Conservation (phyloP, 2,329 filamentous ascomycete species). For the Stagonosporopsis vannaccii region DNA sequence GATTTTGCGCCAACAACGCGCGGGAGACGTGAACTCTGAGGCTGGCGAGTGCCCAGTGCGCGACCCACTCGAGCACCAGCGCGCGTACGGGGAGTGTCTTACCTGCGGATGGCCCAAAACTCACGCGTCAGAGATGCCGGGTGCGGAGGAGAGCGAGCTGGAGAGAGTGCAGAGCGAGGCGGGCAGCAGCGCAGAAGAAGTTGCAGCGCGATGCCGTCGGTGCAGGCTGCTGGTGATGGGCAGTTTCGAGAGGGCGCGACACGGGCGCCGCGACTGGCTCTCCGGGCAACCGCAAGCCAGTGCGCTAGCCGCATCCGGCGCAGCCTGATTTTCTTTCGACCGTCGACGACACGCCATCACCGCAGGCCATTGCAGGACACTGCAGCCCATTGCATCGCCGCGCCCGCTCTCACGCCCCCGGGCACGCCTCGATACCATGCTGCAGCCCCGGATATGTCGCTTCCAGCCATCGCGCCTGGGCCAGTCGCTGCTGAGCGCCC, state of each 20-base stretch:
- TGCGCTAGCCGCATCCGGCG: constrained; percentile 35
- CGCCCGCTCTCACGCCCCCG: constrained; percentile 23
- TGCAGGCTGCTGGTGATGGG: constrained; percentile 9
- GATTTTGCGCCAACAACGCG: constrained; percentile 33
- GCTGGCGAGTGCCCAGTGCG: constrained; percentile 38
- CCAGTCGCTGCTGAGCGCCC: constrained; percentile 55
- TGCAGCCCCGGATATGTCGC: constrained; percentile 70
- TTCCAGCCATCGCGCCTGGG: constrained; percentile 59
- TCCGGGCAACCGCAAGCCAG: constrained; percentile 9
- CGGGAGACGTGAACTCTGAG: constrained; percentile 38
- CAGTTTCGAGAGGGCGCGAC: constrained; percentile 28
- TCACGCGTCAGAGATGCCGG: constrained; percentile 34
- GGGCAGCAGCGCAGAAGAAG: constrained; percentile 14
- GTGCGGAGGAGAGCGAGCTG: constrained; percentile 14
- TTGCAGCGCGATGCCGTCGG: constrained; percentile 18
- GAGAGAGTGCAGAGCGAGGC: constrained; percentile 2
- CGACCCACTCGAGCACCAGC: constrained; percentile 33
- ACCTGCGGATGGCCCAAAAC: constrained; percentile 17
- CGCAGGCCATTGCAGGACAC: constrained; percentile 33
- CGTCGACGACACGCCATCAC: constrained; percentile 32
- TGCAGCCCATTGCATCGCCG: constrained; percentile 30
- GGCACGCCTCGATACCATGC: constrained; percentile 57
- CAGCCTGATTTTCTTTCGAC: constrained; percentile 41
- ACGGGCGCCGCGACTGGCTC: constrained; percentile 24
- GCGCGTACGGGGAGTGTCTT: constrained; percentile 39